phyloP scores from a whole-genome alignment of 2,329 filamentous ascomycete genomes.

The Mycosphaerella sp. region DNA sequence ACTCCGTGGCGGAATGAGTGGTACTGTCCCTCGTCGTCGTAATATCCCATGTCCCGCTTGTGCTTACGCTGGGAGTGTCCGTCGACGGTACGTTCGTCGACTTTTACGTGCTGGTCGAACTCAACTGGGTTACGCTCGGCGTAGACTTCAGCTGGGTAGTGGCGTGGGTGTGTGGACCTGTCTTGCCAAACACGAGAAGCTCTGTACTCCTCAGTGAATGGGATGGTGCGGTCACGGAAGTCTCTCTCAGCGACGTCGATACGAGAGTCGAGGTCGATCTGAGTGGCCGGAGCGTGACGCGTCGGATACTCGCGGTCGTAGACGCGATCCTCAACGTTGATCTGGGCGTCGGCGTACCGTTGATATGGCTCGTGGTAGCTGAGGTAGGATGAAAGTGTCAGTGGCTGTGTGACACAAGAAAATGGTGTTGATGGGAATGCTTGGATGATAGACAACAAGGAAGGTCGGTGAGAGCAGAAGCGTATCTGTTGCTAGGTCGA shows the following conservation, averaged over 20 bases:
- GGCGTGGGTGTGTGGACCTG: conserved; percentile 37
- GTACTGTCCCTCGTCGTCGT: conserved; percentile 72
- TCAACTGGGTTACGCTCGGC: conserved; percentile 34
- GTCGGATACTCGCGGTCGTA: conserved; percentile 44
- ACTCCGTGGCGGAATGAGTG: conserved; percentile 68
- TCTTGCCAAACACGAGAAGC: conserved; percentile 35
- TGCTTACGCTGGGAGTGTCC: conserved; percentile 34
- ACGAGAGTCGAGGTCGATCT: conserved; percentile 51
- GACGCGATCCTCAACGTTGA: conserved; percentile 56
- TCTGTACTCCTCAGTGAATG: conserved; percentile 37
- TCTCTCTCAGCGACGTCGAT: conserved; percentile 50
- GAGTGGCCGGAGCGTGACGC: conserved; percentile 45
- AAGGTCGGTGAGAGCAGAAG: conserved; percentile 24
- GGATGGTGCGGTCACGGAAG: conserved; percentile 37
- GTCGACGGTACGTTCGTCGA: conserved; percentile 50
- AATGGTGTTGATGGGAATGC: conserved; percentile 15
- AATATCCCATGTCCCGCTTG: conserved; percentile 67
- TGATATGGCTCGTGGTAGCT: conserved; percentile 53
- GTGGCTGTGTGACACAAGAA: conserved; percentile 10
- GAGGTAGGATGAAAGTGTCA: conserved; percentile 20
- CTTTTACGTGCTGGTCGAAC: conserved; percentile 44
- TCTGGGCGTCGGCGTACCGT: conserved; percentile 57
- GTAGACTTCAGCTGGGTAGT: conserved; percentile 36
- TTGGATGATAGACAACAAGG: conserved; percentile 23
- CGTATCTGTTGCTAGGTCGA: conserved; percentile 29